A percentile compares a stretch with the other conserved stretches of the same genome.
phyloP scores from a whole-genome alignment of 768 basidiomycete genomes.

The Psilocybe sp. region DNA sequence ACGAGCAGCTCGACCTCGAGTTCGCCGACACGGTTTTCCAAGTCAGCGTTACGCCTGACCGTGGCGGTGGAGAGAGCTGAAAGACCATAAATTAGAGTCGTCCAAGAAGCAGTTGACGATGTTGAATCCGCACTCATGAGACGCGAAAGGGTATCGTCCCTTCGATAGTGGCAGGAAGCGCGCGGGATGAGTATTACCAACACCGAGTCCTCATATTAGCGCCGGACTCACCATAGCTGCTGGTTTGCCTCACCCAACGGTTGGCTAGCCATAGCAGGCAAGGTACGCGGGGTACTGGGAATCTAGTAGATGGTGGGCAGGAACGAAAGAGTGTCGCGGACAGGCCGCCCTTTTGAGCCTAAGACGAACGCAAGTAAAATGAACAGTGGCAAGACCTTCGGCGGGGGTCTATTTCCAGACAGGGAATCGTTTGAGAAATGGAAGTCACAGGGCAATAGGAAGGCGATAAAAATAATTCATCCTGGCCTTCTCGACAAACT shows the following conservation, averaged over 20 bases:
- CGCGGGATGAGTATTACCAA: constrained; percentile 11
- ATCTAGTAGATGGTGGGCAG: constrained; percentile 29
- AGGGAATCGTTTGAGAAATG: constrained; percentile 44
- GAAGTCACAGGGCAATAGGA: constrained; percentile 35
- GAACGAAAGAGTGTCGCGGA: constrained; percentile 40
- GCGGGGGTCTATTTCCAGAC: constrained; percentile 51
- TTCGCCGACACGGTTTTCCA: constrained; percentile 64
- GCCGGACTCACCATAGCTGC: constrained; percentile 57
- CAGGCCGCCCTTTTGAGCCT: constrained; percentile 45
- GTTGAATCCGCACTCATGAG: constrained; percentile 45
- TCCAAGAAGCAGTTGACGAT: constrained; percentile 4
- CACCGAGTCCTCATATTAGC: constrained; percentile 5
- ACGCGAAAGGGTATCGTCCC: constrained; percentile 66
- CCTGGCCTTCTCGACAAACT: constrained; percentile 34
- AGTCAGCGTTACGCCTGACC: constrained; percentile 57
- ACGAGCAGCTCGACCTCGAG: constrained; percentile 67
- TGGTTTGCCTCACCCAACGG: constrained; percentile 58
- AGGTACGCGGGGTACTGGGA: constrained; percentile 24
- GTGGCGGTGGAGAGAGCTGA: constrained; percentile 64
- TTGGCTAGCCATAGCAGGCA: constrained; percentile 52
- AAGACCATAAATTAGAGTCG: constrained; percentile 3
- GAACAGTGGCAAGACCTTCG: constrained; percentile 53
- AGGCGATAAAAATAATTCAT: constrained; percentile 35
- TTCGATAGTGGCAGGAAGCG: constrained; percentile 18
- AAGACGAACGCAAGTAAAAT: constrained; percentile 39